Base-by-base conservation (phyloP, 129 eudicot genomes). In the Daucus carota region DNA sequence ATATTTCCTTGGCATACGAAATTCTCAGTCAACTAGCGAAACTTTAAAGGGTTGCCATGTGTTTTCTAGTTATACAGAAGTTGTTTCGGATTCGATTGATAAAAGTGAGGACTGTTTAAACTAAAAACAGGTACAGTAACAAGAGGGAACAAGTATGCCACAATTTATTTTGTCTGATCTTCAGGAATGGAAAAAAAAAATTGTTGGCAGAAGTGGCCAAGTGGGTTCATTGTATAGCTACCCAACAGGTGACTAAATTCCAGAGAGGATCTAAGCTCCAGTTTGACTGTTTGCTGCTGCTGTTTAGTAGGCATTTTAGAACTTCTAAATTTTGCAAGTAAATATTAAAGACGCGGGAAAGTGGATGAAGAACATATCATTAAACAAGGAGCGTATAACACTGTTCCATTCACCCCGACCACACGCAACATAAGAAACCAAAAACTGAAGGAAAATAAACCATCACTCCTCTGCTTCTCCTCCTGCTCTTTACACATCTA, bases 401-500 rank as follows among this genome's bases (percentile, higher is more conserved):
- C n/a, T n/a, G n/a, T n/a, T n/a, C n/a, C n/a, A n/a, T n/a, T n/a
- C n/a, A n/a, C n/a, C n/a, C n/a, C n/a, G n/a, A n/a, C n/a, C n/a
- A n/a, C n/a, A n/a, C n/a, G n/a, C n/a, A n/a, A n/a, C n/a, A n/a
- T n/a, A n/a, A n/a, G n/a, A n/a, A n/a, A n/a, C n/a, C n/a, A n/a
- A n/a, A n/a, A n/a, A n/a, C n/a, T 9, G 44, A 69, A 38, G 26
- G 26, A 38, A 70, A 9, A 18, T 40, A 40, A 41, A 70, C 47
- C 44, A 41, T 36, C 31, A 41, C 31, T 70, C 41, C 78, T 59
- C 52, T 32, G 26, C 15, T 54, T 74, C 47, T 52, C 68, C 22
- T 50, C 77, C 77, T 48, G 11, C 33, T 74, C 31, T 41, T 72
- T 72, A 72, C 40, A 43, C 57, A 26, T 6, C 74, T n/a, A 70